A percentile compares a stretch with the other conserved stretches of the same genome.
phyloP scores from a whole-genome alignment of 2,329 filamentous ascomycete species.

The Aspergillus quadrilineatus region DNA sequence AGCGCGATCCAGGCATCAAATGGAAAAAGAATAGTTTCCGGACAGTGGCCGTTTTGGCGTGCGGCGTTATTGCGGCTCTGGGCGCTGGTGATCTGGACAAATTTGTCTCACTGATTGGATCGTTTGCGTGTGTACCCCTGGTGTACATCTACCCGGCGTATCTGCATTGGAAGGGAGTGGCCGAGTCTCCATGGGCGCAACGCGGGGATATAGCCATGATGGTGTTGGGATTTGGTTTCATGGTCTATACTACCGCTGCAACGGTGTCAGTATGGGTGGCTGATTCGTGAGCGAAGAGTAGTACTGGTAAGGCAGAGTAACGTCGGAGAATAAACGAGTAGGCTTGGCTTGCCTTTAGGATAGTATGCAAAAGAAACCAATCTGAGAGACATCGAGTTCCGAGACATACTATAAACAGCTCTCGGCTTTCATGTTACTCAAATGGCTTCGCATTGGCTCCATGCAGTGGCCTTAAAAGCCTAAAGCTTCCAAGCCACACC shows the following conservation, averaged over 20 bases:
- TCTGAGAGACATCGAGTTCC: no score
- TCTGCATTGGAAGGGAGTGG: conserved; percentile 67
- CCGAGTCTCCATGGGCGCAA: conserved; percentile 57
- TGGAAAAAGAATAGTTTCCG: conserved; percentile 98
- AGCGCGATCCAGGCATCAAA: conserved; percentile 95
- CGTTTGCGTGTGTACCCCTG: conserved; percentile 92
- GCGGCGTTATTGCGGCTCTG: conserved; percentile 79
- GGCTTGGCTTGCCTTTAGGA: no score
- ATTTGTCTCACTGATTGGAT: conserved; percentile 90
- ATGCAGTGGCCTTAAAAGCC: neutral
- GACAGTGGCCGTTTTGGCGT: conserved; percentile 83
- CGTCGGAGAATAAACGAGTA: neutral
- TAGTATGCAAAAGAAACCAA: no score
- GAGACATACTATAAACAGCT: no score
- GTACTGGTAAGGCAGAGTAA: neutral
- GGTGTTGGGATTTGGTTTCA: conserved; percentile 61
- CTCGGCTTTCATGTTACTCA: no score
- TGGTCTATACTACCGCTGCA: conserved; percentile 69
- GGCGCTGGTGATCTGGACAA: conserved; percentile 92
- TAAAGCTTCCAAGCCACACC: no score
- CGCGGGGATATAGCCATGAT: conserved; percentile 63
- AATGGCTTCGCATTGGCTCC: no score
- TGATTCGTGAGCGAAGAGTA: neutral
- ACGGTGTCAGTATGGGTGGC: conserved; percentile 47
- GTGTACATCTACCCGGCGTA: conserved; percentile 92